Evolutionary conservation across 371 early-diverging fungal species (phyloP).

Genomic region (Saksenaea oblongispora): DNA sequence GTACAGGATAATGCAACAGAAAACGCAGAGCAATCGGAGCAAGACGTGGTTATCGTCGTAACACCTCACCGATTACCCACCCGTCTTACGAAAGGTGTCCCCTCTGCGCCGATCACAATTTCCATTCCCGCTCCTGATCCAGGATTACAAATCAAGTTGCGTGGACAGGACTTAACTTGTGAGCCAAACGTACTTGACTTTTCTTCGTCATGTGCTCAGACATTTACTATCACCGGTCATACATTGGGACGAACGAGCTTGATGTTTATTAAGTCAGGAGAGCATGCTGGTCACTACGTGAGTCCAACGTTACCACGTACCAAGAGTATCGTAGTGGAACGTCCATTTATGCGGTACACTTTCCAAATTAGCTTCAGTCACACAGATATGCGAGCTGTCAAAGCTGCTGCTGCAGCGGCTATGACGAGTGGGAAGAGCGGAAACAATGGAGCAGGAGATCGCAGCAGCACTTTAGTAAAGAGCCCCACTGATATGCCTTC

Average conservation of each 20-base stretch:
- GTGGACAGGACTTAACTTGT: constrained; percentile 61
- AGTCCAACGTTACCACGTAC: constrained; percentile 57
- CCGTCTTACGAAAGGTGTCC: constrained; percentile 57
- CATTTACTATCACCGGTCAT: constrained; percentile 64
- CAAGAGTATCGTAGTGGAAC: constrained; percentile 65
- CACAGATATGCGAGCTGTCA: constrained; percentile 24
- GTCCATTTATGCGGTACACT: constrained; percentile 69
- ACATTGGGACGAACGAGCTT: constrained; percentile 68
- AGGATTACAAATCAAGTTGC: constrained; percentile 61
- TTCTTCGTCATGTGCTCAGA: constrained; percentile 52
- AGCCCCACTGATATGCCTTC: background rate
- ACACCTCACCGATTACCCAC: constrained; percentile 58
- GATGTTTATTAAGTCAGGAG: constrained; percentile 62
- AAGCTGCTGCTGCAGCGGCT: constrained; percentile 9
- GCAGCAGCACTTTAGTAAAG: background rate
- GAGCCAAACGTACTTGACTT: constrained; percentile 65
- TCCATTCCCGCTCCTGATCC: constrained; percentile 63
- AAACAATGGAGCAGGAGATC: background rate
- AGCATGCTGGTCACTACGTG: constrained; percentile 55
- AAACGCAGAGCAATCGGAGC: constrained; percentile 14
- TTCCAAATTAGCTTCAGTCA: constrained; percentile 63
- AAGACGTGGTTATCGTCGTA: constrained; percentile 42
- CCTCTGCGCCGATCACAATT: constrained; percentile 62
- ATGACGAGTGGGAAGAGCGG: background rate
- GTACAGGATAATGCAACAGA: constrained; percentile 9